Percentiles rank a stretch among this genome's conserved stretches.
phyloP scores from a whole-genome alignment of 495 filamentous ascomycete species.

The Tuber umbilicatum region DNA sequence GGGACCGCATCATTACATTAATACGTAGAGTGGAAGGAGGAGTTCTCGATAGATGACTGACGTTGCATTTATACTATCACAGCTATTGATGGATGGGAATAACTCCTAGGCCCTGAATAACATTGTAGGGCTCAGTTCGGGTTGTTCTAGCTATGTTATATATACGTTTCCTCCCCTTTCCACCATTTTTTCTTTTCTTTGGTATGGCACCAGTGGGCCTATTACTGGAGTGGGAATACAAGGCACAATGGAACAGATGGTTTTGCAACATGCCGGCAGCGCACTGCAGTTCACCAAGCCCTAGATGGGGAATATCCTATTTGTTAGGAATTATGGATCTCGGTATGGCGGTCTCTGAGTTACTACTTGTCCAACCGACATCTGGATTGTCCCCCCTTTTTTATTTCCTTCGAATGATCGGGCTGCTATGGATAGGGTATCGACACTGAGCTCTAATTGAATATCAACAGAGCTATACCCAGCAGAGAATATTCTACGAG shows the following conservation, averaged over 20 bases:
- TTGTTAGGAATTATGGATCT: background rate
- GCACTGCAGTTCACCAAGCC: background rate
- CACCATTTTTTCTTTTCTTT: background rate
- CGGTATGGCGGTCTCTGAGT: background rate
- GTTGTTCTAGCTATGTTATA: background rate
- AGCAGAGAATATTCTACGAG: background rate
- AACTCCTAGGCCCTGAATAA: background rate
- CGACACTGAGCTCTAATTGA: no score
- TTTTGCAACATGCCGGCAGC: background rate
- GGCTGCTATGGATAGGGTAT: background rate
- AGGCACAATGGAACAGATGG: background rate
- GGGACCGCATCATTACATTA: constrained; percentile 59
- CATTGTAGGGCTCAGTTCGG: background rate
- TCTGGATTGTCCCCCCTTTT: background rate
- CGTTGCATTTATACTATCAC: background rate
- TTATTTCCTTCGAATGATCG: background rate
- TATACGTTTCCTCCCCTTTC: background rate
- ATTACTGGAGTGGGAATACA: background rate
- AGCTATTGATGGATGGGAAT: background rate
- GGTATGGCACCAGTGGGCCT: background rate
- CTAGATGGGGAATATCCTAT: background rate
- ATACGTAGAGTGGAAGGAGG: constrained; percentile 32
- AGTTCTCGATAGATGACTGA: background rate
- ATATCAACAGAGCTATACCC: background rate
- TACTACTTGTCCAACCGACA: background rate